Evolutionary conservation across 2,329 filamentous ascomycete genomes (phyloP), one percentile per base, ranked within the genome.

Genomic region (Venturia pyrina): DNA sequence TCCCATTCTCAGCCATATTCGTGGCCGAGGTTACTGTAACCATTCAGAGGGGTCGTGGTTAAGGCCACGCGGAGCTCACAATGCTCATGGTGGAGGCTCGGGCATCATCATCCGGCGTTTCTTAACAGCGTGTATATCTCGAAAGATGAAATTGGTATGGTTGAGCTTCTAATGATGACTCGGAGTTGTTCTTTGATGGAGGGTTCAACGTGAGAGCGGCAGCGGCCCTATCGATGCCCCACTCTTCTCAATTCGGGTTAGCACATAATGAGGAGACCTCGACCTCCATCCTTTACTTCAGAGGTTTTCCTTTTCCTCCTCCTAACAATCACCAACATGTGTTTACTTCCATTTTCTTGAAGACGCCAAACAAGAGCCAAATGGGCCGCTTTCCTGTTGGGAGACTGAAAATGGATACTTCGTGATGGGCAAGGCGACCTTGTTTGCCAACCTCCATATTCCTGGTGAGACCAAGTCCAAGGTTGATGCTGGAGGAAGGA

Each of bases 341-440:
- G n/a, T n/a, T n/a, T n/a, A n/a, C n/a, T n/a, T n/a, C n/a, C n/a
- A n/a, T n/a, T n/a, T n/a, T 46, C 44, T 46, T 46, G 44, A 17
- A 15, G 19, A n/a, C n/a, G n/a, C n/a, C n/a, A n/a, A n/a, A n/a
- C 71, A 73, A 56, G 68, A 70, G 37, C 69, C 70, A 7, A 62
- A 21, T 4, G 68, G 69, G 5, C 34, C 44, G 44, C 46, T 70
- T 17, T 37, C 69, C 11, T 65, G 50, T 40, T 70, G 68, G 66
- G 68, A 72, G 44, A 71, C 68, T 11, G 69, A 68, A 3, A 66
- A 69, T 21, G 70, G 70, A 1, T 73, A 70, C 70, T 64, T 66
- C 37, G 71, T 72, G 71, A 66, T 68, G 24, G 72, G 69, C 17
- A 59, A 69, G 13, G 72, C 71, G 32, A 69, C 65, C 46, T 28